Conservation (phyloP, 2,329 filamentous ascomycete species). For the Parastagonospora nodorum region DNA sequence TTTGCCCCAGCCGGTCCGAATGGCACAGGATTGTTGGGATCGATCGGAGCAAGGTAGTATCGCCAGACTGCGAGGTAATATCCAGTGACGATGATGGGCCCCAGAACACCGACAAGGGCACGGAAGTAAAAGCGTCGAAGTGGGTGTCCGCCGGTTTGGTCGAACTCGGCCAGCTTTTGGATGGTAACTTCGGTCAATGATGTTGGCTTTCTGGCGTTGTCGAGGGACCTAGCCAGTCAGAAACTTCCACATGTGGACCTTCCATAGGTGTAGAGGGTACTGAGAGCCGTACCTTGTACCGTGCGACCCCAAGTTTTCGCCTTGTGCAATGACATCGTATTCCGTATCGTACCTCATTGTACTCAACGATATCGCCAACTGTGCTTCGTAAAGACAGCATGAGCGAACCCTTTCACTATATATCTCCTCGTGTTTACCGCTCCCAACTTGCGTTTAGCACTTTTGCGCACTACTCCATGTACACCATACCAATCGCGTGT, state of each 20-base stretch:
- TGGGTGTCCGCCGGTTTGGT: constrained; percentile 10
- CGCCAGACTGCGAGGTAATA: constrained; percentile 13
- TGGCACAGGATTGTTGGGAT: neutral
- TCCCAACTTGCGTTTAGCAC: too few species aligned
- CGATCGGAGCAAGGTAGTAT: constrained; percentile 7
- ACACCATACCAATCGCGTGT: too few species aligned
- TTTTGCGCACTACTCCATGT: too few species aligned
- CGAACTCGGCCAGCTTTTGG: constrained; percentile 27
- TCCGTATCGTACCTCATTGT: neutral
- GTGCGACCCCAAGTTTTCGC: neutral
- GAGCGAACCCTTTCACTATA: too few species aligned
- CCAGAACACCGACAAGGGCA: constrained; percentile 7
- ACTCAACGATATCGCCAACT: neutral
- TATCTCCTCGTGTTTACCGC: too few species aligned
- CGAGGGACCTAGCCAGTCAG: too few species aligned
- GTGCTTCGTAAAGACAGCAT: too few species aligned
- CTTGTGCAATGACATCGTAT: neutral
- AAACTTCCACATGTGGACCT: too few species aligned
- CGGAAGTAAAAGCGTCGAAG: constrained; percentile 9
- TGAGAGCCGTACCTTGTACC: too few species aligned
- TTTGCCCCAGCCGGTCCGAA: constrained; percentile 11
- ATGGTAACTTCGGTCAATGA: too few species aligned
- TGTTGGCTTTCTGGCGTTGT: too few species aligned
- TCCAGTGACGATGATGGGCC: constrained; percentile 2
- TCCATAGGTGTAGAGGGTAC: too few species aligned